Percentiles rank a stretch among this genome's conserved stretches.
Conservation (phyloP, 106 monocot genomes). For the Phalaenopsis equestris region DNA sequence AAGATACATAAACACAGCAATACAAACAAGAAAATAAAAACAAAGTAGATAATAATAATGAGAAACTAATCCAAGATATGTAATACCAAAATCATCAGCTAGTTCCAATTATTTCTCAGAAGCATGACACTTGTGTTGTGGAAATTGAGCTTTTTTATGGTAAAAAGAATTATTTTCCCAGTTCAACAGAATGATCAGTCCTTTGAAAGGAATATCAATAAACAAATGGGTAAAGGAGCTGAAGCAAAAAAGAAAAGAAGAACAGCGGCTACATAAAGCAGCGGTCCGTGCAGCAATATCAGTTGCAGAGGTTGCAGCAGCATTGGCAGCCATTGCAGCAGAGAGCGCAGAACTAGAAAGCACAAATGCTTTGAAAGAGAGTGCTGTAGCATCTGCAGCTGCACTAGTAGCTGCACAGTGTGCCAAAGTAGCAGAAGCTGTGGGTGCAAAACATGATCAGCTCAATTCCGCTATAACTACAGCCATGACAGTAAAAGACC, state of each 20-base stretch:
- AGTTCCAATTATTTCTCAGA: no score
- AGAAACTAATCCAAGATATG: no score
- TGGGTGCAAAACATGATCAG: constrained; percentile 51
- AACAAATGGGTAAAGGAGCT: constrained; percentile 68
- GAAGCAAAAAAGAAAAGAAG: constrained; percentile 60
- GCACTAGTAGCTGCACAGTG: constrained; percentile 70
- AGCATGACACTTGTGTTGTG: not conserved
- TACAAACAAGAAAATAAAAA: no score
- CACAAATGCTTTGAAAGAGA: constrained; percentile 33
- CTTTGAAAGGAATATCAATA: constrained; percentile 43
- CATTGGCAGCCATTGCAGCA: constrained; percentile 65
- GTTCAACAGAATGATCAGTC: constrained; percentile 31
- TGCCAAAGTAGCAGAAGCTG: constrained; percentile 49
- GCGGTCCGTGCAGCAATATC: constrained; percentile 76
- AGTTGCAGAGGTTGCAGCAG: constrained; percentile 62
- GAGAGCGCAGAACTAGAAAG: constrained; percentile 21
- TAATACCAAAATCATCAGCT: no score
- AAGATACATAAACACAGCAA: no score
- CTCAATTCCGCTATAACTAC: constrained; percentile 40
- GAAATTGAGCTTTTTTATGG: not conserved
- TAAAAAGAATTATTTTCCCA: constrained; percentile 9
- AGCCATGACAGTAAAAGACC: constrained; percentile 44
- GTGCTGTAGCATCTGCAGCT: constrained; percentile 63
- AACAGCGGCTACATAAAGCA: constrained; percentile 45
- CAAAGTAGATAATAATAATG: no score